phyloP scores from a whole-genome alignment of 805 yeast genomes.

The Ogataea henricii region DNA sequence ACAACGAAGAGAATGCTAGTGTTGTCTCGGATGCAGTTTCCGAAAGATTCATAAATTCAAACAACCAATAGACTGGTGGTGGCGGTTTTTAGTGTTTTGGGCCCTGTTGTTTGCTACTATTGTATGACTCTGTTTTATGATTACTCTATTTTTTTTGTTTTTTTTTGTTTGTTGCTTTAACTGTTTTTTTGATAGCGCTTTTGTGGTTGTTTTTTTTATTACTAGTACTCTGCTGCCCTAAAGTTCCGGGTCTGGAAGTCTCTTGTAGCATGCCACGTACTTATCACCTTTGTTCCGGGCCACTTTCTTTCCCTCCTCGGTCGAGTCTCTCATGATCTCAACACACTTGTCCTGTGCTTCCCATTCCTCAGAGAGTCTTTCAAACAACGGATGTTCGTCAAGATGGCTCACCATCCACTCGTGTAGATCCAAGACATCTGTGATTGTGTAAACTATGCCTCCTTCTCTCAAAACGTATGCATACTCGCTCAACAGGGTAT shows the following conservation, averaged over 20 bases:
- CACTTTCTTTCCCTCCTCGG: slow-evolving; percentile 98
- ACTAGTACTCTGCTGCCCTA: slow-evolving; percentile 3
- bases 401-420: slow-evolving; percentile 95
- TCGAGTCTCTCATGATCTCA: slow-evolving; percentile 81
- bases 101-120: not conserved
- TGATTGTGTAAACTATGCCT: slow-evolving; percentile 90
- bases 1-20: slow-evolving; percentile 20
- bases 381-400: slow-evolving; percentile 88
- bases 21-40: slow-evolving; percentile 31
- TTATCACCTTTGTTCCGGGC: slow-evolving; percentile 86
- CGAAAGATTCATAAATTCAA: slow-evolving; percentile 27
- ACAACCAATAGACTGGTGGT: slow-evolving; percentile 3
- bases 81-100: not conserved
- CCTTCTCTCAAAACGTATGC: slow-evolving; percentile 87
- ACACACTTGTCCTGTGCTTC: slow-evolving; percentile 82
- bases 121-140: no score
- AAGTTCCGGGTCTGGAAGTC: slow-evolving; percentile 61
- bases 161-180: not conserved
- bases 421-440: slow-evolving; percentile 92
- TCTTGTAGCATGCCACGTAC: slow-evolving; percentile 82
- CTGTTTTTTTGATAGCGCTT: not conserved
- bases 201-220: not conserved
- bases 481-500: slow-evolving; percentile 85
- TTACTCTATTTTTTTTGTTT: not conserved
- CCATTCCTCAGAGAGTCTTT: slow-evolving; percentile 76